phyloP scores from a whole-genome alignment of 352 stramenopile genomes.

The Discostella stelligera region DNA sequence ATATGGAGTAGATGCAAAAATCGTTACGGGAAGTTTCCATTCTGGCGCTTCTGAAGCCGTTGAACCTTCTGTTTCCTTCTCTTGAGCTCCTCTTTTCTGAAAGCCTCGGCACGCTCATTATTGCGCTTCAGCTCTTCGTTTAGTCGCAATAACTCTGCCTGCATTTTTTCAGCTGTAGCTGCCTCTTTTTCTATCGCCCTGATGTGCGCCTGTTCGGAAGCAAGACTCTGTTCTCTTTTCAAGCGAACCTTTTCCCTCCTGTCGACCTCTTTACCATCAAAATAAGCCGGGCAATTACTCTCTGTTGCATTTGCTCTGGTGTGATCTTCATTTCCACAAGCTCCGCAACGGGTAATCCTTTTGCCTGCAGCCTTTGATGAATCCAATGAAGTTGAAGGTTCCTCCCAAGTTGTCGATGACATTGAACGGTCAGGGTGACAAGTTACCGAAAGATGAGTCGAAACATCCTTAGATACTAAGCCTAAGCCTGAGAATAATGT shows the following conservation, averaged over 20 bases:
- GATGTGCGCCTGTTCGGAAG: constrained; percentile 36
- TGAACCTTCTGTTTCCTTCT: constrained; percentile 38
- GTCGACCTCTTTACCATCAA: constrained; percentile 53
- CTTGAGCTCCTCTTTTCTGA: constrained; percentile 48
- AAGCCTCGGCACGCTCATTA: constrained; percentile 27
- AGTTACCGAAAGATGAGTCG: constrained; percentile 11
- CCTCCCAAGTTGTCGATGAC: constrained; percentile 10
- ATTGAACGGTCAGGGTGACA: constrained; percentile 13
- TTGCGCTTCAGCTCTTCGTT: constrained; percentile 41
- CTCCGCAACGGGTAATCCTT: constrained; percentile 44
- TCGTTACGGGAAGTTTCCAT: too few species aligned
- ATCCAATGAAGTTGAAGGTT: constrained; percentile 11
- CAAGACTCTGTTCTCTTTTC: constrained; percentile 37
- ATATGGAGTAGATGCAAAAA: too few species aligned
- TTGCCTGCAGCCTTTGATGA: constrained; percentile 20
- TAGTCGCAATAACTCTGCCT: constrained; percentile 39
- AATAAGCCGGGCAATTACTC: constrained; percentile 53
- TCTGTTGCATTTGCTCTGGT: constrained; percentile 55
- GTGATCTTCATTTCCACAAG: constrained; percentile 55
- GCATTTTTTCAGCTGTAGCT: constrained; percentile 22
- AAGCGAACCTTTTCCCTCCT: constrained; percentile 40
- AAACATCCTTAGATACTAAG: neutral
- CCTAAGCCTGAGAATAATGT: neutral
- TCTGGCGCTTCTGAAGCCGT: constrained; percentile 36
- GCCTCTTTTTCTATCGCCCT: constrained; percentile 33